phyloP scores from a whole-genome alignment of 2,329 filamentous ascomycete species.

The Talaromyces verruculosus region DNA sequence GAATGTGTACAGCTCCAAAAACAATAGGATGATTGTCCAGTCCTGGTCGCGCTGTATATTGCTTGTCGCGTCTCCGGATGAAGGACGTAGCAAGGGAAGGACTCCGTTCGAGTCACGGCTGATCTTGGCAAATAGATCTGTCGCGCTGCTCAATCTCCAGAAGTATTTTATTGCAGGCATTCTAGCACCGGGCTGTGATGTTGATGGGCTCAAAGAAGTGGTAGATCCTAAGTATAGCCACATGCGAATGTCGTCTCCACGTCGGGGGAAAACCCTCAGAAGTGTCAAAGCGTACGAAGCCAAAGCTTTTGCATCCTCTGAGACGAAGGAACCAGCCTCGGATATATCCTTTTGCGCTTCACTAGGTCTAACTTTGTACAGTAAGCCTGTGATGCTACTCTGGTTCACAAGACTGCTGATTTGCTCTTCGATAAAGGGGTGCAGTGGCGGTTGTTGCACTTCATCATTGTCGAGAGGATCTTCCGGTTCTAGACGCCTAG shows the following conservation, averaged over 20 bases:
- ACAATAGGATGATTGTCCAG: conserved; percentile 86
- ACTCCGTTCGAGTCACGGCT: conserved; percentile 58
- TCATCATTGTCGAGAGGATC: conserved; percentile 32
- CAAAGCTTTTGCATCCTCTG: conserved; percentile 67
- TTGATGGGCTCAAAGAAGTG: conserved; percentile 35
- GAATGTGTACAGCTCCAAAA: conserved; percentile 92
- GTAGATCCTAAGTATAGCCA: conserved; percentile 80
- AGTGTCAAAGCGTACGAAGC: conserved; percentile 86
- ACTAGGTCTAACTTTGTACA: conserved; percentile 45
- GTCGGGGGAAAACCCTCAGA: conserved; percentile 76
- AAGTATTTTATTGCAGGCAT: conserved; percentile 77
- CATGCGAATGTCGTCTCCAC: conserved; percentile 89
- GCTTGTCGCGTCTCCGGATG: conserved; percentile 41
- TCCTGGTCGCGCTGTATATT: conserved; percentile 57
- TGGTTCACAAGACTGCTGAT: conserved; percentile 72
- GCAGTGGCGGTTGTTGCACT: conserved; percentile 34
- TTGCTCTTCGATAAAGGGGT: conserved; percentile 62
- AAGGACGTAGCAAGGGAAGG: conserved; percentile 55
- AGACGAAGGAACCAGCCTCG: conserved; percentile 35
- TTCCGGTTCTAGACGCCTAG: conserved; percentile 49
- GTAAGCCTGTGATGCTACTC: conserved; percentile 66
- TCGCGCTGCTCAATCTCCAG: conserved; percentile 67
- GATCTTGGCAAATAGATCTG: conserved; percentile 59
- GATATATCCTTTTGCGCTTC: neutral
- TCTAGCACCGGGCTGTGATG: conserved; percentile 34